A percentile compares a stretch with the other conserved stretches of the same genome.
phyloP scores from a whole-genome alignment of 169 alveolate species.

The Babesia gibsoni region DNA sequence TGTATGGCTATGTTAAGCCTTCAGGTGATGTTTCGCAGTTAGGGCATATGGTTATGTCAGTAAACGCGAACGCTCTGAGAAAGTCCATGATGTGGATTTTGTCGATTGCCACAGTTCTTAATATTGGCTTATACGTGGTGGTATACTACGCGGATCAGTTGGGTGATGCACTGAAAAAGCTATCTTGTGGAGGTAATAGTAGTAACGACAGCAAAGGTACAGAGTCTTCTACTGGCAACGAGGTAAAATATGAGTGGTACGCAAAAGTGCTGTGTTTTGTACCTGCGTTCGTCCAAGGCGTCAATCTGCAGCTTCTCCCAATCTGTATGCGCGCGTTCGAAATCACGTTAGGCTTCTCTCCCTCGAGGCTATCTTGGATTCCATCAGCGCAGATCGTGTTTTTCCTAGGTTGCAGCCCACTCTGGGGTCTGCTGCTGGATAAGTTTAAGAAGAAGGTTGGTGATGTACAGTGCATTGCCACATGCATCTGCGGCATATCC shows the following conservation, averaged over 20 bases:
- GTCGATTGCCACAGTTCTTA: no score
- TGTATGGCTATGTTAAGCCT: no score
- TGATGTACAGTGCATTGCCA: conserved; percentile 79
- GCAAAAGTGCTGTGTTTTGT: neutral
- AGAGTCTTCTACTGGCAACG: no score
- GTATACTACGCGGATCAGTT: no score
- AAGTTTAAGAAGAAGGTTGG: conserved; percentile 78
- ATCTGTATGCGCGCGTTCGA: conserved; percentile 82
- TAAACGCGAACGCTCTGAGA: no score
- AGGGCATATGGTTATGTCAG: no score
- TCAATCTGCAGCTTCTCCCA: conserved; percentile 1
- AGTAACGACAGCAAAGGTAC: no score
- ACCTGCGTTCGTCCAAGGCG: conserved; percentile 4
- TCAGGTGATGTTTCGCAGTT: no score
- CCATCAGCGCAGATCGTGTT: conserved; percentile 82
- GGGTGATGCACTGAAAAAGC: no score
- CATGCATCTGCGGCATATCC: conserved; percentile 82
- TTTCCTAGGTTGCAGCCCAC: conserved; percentile 81
- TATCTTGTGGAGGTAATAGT: no score
- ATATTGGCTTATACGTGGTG: no score
- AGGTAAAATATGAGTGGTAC: neutral
- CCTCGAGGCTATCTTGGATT: conserved; percentile 77
- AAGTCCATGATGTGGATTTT: no score
- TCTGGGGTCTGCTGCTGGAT: conserved; percentile 89
- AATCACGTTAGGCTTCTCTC: conserved; percentile 78